These are phyloP conservation scores for Tetrastigma voinierianum DNA, from an alignment of 164 flowering plant species.

Conservation along the genomic window DNA sequence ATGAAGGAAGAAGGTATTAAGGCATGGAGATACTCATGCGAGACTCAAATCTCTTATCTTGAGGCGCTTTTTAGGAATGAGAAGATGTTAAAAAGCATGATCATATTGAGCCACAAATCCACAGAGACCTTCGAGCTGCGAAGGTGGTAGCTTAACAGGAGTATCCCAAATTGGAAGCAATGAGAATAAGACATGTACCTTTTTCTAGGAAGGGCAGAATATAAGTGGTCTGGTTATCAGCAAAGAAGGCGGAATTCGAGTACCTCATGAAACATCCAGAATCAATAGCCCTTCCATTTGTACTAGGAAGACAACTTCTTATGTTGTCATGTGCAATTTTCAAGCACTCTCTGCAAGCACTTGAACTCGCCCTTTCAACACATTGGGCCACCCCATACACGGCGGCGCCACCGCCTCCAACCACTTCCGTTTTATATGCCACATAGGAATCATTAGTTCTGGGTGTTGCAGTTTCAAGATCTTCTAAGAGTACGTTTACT, in stretches of 20 bases:
- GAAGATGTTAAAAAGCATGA: too few relatives aligned
- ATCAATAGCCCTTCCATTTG: slow-evolving; percentile 46
- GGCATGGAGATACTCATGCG: too few relatives aligned
- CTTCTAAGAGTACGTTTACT: slow-evolving; percentile 16
- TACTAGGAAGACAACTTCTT: slow-evolving; percentile 32
- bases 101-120: too few relatives aligned
- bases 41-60: too few relatives aligned
- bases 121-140: too few relatives aligned
- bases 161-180: not conserved
- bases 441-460: slow-evolving; percentile 37
- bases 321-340: slow-evolving; percentile 32
- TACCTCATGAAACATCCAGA: slow-evolving; percentile 66
- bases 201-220: slow-evolving; percentile 28
- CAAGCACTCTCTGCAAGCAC: slow-evolving; percentile 48
- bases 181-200: slow-evolving; percentile 19
- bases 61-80: too few relatives aligned
- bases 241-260: slow-evolving; percentile 43
- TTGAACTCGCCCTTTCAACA: slow-evolving; percentile 29
- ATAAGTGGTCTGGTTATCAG: slow-evolving; percentile 37
- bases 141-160: too few relatives aligned
- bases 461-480: slow-evolving; percentile 41
- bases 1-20: too few relatives aligned
- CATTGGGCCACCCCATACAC: slow-evolving; percentile 62
- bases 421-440: slow-evolving; percentile 24
- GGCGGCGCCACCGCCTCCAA: not conserved